phyloP scores from a whole-genome alignment of 75 land plant species.

The Pinus taeda region DNA sequence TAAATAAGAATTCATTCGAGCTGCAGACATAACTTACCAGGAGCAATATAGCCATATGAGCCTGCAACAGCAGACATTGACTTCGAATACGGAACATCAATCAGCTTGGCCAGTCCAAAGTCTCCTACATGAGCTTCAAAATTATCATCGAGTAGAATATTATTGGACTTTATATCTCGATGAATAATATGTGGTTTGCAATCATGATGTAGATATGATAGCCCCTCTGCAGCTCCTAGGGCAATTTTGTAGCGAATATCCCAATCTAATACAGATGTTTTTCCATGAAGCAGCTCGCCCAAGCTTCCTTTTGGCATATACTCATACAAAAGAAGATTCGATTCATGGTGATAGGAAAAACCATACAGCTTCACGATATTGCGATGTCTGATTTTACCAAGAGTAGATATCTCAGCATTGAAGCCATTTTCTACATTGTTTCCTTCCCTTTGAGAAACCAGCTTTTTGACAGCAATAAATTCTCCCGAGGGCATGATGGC shows the following conservation, averaged over 20 bases:
- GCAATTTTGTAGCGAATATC: slow-evolving; percentile 70
- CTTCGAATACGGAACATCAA: slow-evolving; percentile 63
- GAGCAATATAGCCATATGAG: slow-evolving; percentile 90
- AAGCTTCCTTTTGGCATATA: slow-evolving; percentile 77
- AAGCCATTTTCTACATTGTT: slow-evolving; percentile 54
- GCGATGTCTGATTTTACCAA: slow-evolving; percentile 77
- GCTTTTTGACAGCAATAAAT: slow-evolving; percentile 68
- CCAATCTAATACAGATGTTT: slow-evolving; percentile 62
- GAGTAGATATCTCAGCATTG: slow-evolving; percentile 66
- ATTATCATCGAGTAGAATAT: slow-evolving; percentile 68
- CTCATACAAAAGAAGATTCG: slow-evolving; percentile 80
- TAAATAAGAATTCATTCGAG: no score
- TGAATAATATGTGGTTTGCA: slow-evolving; percentile 78
- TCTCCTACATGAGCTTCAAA: slow-evolving; percentile 90
- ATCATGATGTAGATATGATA: slow-evolving; percentile 85
- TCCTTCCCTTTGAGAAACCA: slow-evolving; percentile 66
- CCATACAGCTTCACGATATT: slow-evolving; percentile 84
- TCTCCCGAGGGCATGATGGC: slow-evolving; percentile 63
- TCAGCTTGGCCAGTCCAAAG: slow-evolving; percentile 81
- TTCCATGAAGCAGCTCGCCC: slow-evolving; percentile 67
- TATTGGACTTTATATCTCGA: slow-evolving; percentile 80
- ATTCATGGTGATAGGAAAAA: slow-evolving; percentile 59
- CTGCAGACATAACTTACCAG: slow-evolving; percentile 43
- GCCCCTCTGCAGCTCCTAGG: slow-evolving; percentile 89
- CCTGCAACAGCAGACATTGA: slow-evolving; percentile 86